phyloP scores from a whole-genome alignment of 140 eudicot genomes.

The Stevia rebaudiana region DNA sequence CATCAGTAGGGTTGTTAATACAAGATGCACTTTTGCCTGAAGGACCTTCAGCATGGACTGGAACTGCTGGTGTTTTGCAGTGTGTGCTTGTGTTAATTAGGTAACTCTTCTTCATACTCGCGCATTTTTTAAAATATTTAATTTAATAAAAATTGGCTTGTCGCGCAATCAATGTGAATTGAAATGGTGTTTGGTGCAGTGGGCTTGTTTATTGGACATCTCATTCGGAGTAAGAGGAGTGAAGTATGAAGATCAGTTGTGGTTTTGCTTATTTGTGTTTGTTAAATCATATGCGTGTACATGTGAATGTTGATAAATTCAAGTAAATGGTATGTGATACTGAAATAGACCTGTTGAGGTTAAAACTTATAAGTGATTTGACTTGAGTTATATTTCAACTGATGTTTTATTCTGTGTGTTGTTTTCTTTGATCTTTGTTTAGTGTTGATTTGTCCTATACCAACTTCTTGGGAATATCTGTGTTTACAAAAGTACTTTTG shows the following conservation, averaged over 20 bases:
- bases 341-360: conserved; percentile 9
- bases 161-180: not conserved
- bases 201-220: conserved; percentile 66
- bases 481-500: too few relatives aligned
- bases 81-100: conserved; percentile 76
- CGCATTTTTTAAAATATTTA: not conserved
- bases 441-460: not conserved
- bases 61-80: conserved; percentile 81
- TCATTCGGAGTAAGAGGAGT: conserved; percentile 39
- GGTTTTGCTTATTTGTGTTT: conserved; percentile 19
- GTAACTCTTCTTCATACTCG: too few relatives aligned
- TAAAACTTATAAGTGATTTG: conserved; percentile 21
- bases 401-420: not conserved
- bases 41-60: conserved; percentile 84
- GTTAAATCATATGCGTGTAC: conserved; percentile 23
- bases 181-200: conserved; percentile 27
- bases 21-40: conserved; percentile 62
- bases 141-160: too few relatives aligned
- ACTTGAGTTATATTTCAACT: not conserved
- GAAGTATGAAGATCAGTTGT: conserved; percentile 16
- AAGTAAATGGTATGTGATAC: conserved; percentile 11
- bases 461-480: not conserved
- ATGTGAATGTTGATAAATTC: conserved; percentile 13
- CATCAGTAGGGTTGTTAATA: conserved; percentile 71
- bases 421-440: not conserved